Conservation (phyloP, 257 asterid genomes). For the Scutellaria baicalensis region DNA sequence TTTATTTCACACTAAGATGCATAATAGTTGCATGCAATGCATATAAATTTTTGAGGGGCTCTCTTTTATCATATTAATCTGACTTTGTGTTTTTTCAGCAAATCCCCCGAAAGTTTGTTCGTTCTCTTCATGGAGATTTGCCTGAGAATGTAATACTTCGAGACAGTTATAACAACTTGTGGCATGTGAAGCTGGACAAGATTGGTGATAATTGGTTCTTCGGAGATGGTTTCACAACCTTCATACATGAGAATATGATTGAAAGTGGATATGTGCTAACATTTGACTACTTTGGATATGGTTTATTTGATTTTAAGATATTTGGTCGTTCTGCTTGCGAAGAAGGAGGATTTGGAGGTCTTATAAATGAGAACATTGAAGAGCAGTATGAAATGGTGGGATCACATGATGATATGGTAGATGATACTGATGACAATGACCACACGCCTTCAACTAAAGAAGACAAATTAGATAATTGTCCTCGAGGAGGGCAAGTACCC, state of each 20-base stretch:
- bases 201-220: slow-evolving; percentile 11
- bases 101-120: slow-evolving; percentile 3
- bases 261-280: slow-evolving; percentile 9
- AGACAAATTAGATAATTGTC: background rate
- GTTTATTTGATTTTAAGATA: slow-evolving; percentile 9
- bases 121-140: background rate
- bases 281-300: background rate
- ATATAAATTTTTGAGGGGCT: too few species aligned
- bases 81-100: background rate
- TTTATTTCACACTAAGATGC: too few species aligned
- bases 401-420: background rate
- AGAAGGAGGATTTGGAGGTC: background rate
- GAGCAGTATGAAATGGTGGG: background rate
- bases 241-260: slow-evolving; percentile 12
- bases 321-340: background rate
- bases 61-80: background rate
- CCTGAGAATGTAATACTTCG: slow-evolving; percentile 7
- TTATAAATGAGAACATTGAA: background rate
- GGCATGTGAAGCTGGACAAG: slow-evolving; percentile 20
- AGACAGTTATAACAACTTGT: slow-evolving; percentile 6
- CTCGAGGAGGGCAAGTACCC: background rate
- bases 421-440: background rate
- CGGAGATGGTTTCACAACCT: slow-evolving; percentile 21
- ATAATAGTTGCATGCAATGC: too few species aligned
- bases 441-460: background rate